Evolutionary conservation across 306 rosid species (phyloP), one percentile per base, ranked within the genome.

Genomic region (Castanea sativa): DNA sequence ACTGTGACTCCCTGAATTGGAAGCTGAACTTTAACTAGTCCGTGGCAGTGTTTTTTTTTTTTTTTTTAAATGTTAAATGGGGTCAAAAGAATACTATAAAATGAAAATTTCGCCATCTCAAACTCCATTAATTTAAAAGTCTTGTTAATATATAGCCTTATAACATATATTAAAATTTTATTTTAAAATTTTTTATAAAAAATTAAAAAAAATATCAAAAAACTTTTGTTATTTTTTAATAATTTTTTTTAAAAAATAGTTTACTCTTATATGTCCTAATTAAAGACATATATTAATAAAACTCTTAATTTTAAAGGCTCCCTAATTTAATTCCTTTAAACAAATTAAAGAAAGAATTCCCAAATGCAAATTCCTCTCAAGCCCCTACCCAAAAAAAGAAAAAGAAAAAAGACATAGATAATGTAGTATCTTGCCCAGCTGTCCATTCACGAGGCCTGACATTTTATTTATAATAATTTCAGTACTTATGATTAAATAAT

Each of bases 51-150:
- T 69, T 85, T 25, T 60, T 60, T 11, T 20, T 9, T 9, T 1
- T 3, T 20, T 21, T 23, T 63, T 71, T 76, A 52, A 72, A 73
- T 79, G 53, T 76, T 81, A 79, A 81, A 74, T 69, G 76, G 4
- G 80, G 82, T 69, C 73, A 59, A 60, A 79, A 76, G 71, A 58
- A 69, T 58, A 41, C 80, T 82, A 80, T 58, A 68, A 58, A 30
- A 73, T 68, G 57, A 63, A 85, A 82, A 82, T 84, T 79, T 73
- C 3, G 73, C 88, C 43, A 55, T 53, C 79, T 77, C 75, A 55
- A 73, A 53, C 60, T 56, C 15, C 32, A 23, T 23, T 59, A 23
- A 59, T 8, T 41, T 8, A 41, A 41, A 41, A 0, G 11, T 41
- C 3, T 38, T 10, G 45, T 41, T 8, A 41, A 41, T 9, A 8